Conservation (phyloP, 768 basidiomycete species). For the Wakefieldia striispora region DNA sequence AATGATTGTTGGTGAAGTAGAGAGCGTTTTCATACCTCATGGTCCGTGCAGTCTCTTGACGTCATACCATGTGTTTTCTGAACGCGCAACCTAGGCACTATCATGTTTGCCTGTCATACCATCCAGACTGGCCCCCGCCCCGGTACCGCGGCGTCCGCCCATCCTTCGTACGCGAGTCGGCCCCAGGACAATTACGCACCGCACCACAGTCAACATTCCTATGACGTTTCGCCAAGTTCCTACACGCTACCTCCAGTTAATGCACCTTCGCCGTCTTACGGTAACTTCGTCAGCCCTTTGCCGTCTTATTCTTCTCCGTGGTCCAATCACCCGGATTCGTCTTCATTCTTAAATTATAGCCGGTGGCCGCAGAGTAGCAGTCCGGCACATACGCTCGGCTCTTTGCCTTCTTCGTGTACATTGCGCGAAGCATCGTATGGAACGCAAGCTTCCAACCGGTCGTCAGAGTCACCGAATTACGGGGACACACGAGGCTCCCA, state of each 20-base stretch:
- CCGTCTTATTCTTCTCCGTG: conserved; percentile 30
- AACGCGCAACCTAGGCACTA: conserved; percentile 25
- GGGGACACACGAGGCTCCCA: conserved; percentile 30
- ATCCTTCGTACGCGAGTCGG: conserved; percentile 26
- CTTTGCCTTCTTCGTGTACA: conserved; percentile 26
- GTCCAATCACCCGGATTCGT: conserved; percentile 28
- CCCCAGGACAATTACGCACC: conserved; percentile 26
- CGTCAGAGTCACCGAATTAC: conserved; percentile 34
- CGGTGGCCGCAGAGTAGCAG: conserved; percentile 29
- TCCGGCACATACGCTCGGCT: conserved; percentile 26
- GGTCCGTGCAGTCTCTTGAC: conserved; percentile 49
- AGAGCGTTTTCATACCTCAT: conserved; percentile 90
- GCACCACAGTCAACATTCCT: conserved; percentile 25
- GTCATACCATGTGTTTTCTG: conserved; percentile 34
- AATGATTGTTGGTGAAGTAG: conserved; percentile 62
- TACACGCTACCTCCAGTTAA: conserved; percentile 34
- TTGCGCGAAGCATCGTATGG: conserved; percentile 31
- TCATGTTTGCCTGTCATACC: conserved; percentile 42
- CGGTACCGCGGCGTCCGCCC: conserved; percentile 14
- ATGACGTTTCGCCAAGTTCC: conserved; percentile 26
- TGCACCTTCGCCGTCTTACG: conserved; percentile 26
- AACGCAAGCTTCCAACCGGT: conserved; percentile 35
- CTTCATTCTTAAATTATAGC: conserved; percentile 30
- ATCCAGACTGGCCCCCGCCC: conserved; percentile 28
- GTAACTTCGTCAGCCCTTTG: conserved; percentile 23